Base-by-base conservation (phyloP, 805 yeast genomes). In the Candida schatavii region DNA sequence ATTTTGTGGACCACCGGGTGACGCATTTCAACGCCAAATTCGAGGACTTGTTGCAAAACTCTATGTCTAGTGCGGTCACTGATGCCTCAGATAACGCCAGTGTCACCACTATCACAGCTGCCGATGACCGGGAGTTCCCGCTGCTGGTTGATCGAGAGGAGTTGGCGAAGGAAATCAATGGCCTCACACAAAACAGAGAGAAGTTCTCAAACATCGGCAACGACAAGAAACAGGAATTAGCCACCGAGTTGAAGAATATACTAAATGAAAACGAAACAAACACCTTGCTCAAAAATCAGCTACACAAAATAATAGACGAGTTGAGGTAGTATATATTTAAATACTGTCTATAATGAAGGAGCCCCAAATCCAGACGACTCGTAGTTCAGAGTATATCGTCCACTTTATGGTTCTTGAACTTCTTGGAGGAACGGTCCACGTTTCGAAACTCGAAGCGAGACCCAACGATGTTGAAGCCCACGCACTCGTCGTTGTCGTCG, bases 361-460 rank as follows among this genome's bases (percentile, higher is more conserved):
- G 11, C n/a, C 29, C 11, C 29, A 26, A 26, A 26, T 26, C 29
- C n/a, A 26, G 13, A 11, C 11, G 11, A n/a, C 29, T 26, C 29
- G n/a, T 26, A n/a, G n/a, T n/a, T n/a, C n/a, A 63, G 43, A 66
- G 35, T 5, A 66, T 59, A 55, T 81, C 85, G 45, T 78, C 84
- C 28, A 86, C 88, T 25, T 78, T 75, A 50, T 84, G 93, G 44
- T 81, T 77, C 64, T 90, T 90, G 70, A 88, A 88, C 66, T 90
- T 88, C 52, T 85, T 78, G 19, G 83, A 86, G 0, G 95, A 80
- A 44, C 98, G 72, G 52, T 90, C 97, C 7, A 79, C 78, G 32
- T 90, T 73, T 57, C 95, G 74, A 46, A 82, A 77, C 46, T 81
- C 79, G 50, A 90, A 76, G 45, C 97, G 68, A 33, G 88, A 83